Evolutionary conservation across 768 basidiomycete species (phyloP).

Genomic region (Kondoa malvinella): DNA sequence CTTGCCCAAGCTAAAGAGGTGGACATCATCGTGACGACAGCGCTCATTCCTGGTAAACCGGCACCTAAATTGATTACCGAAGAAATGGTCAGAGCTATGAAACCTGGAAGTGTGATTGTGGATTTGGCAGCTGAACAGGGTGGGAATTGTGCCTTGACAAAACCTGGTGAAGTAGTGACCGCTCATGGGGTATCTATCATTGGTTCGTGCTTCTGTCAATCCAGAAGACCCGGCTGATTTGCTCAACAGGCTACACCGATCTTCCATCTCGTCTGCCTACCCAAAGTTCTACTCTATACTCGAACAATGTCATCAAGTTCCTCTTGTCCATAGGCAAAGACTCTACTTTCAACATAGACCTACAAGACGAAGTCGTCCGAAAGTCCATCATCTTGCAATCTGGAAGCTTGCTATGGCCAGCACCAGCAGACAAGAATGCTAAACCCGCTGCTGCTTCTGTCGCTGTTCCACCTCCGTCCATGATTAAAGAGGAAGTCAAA

Average conservation of each 20-base stretch:
- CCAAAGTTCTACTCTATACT: conserved; percentile 74
- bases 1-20: conserved; percentile 75
- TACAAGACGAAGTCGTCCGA: conserved; percentile 68
- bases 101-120: conserved; percentile 73
- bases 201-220: conserved; percentile 38
- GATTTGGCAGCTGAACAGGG: conserved; percentile 75
- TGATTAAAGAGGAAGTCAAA: conserved; percentile 36
- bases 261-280: conserved; percentile 74
- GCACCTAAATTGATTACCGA: conserved; percentile 69
- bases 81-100: conserved; percentile 81
- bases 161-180: conserved; percentile 49
- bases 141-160: conserved; percentile 72
- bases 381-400: conserved; percentile 46
- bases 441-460: conserved; percentile 40
- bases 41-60: conserved; percentile 67
- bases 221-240: no score
- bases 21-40: conserved; percentile 70
- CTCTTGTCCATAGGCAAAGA: conserved; percentile 53
- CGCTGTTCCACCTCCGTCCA: conserved; percentile 32
- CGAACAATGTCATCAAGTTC: conserved; percentile 81
- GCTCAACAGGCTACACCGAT: conserved; percentile 53
- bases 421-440: conserved; percentile 31
- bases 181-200: conserved; percentile 66
- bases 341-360: conserved; percentile 47
- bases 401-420: conserved; percentile 1